Evolutionary conservation across 2,329 filamentous ascomycete species (phyloP), one percentile per base, ranked within the genome.

Genomic region (Colletotrichum spinosum): DNA sequence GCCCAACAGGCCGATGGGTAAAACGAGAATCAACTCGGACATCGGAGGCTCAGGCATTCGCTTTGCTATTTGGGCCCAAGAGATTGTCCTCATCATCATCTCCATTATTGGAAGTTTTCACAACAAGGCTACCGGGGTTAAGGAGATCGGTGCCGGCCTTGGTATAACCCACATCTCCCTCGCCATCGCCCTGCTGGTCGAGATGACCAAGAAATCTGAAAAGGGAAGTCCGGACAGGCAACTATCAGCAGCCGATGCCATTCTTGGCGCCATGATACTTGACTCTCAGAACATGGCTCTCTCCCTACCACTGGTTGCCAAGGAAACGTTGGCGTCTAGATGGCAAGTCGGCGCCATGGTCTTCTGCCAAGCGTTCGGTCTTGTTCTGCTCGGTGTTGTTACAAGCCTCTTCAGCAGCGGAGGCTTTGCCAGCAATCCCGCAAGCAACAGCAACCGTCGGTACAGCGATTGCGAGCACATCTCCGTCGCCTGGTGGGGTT

Each of bases 231-330:
- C 45, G 2, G 17, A 49, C 4, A 34, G 7, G 13, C 45, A 45
- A 7, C 9, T 45, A 8, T 1, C 12, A 8, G 12, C 15, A 1
- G 15, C 48, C 5, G 35, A 57, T 7, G 17, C 44, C 9, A 50
- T 58, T 2, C 37, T 63, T 0, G 58, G 59, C 1, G n/a, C 53
- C 2, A 66, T 66, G 48, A 49, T 66, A 4, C 48, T 66, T 6
- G 53, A 66, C 4, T 52, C 63, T 1, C 49, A 66, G 9, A 54
- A 57, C 11, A 63, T 8, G 4, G 59, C 59, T 2, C 37, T 58
- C 0, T 58, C 49, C 0, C 53, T 66, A 10, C 37, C 25, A 0
- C 9, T 63, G 2, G 13, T 66, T 2, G 54, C 37, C 4, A 63
- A 66, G 12, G 33, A 62, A 12, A 63, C 58, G 0, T 8, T 54